Evolutionary conservation across 1,284 basidiomycete species (phyloP).

Genomic region (Dichomitus squalens): DNA sequence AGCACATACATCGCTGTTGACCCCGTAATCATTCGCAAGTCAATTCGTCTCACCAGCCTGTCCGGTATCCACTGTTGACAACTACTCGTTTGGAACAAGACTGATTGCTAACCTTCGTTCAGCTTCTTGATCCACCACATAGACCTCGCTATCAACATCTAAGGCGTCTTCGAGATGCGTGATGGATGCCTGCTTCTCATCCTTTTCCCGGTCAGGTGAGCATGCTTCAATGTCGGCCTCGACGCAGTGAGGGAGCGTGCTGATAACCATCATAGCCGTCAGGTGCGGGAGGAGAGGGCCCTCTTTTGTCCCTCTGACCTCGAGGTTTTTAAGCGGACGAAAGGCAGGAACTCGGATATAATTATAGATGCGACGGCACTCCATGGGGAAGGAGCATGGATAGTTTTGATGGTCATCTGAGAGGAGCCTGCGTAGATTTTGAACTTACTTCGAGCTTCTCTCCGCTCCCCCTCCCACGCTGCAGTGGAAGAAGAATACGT

Average conservation of each 20-base stretch:
- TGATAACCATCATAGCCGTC: neutral
- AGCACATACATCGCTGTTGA: conserved; percentile 21
- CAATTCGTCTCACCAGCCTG: conserved; percentile 18
- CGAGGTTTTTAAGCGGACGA: neutral
- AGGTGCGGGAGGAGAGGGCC: neutral
- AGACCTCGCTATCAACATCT: neutral
- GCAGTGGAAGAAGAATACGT: neutral
- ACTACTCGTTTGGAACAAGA: neutral
- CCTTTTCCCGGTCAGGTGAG: neutral
- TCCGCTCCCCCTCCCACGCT: neutral
- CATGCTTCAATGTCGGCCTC: neutral
- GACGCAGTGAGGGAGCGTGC: neutral
- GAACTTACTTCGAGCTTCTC: neutral
- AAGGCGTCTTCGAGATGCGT: conserved; percentile 3
- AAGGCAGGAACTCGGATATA: neutral
- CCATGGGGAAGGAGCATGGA: neutral
- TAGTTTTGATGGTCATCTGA: conserved; percentile 4
- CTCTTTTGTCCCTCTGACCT: neutral
- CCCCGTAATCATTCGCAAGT: conserved; percentile 8
- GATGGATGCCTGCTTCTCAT: conserved; percentile 8
- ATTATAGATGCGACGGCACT: conserved; percentile 3
- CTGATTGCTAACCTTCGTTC: conserved; percentile 12
- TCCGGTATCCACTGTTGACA: neutral
- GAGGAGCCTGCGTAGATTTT: neutral
- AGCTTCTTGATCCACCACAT: neutral